Evolutionary conservation across 2,329 filamentous ascomycete genomes (phyloP).

Genomic region (Aspergillus sojae): DNA sequence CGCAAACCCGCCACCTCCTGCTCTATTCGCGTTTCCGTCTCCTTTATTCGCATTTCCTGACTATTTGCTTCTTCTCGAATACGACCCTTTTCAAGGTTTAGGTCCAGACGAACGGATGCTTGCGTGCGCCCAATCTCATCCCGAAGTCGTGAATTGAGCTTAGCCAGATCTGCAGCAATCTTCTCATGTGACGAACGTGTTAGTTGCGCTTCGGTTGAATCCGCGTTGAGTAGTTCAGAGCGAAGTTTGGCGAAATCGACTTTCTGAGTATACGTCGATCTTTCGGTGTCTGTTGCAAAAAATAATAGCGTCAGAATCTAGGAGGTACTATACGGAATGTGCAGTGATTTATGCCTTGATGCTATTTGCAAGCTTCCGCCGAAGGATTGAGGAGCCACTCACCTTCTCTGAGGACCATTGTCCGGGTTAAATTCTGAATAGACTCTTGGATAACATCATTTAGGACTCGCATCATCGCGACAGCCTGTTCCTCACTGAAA

Average conservation of each 20-base stretch:
- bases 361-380: background rate
- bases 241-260: slow-evolving; percentile 98
- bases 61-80: slow-evolving; percentile 95
- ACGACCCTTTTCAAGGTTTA: slow-evolving; percentile 94
- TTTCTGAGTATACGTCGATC: slow-evolving; percentile 73
- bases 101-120: slow-evolving; percentile 84
- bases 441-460: slow-evolving; percentile 98
- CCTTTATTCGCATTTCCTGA: slow-evolving; percentile 97
- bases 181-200: slow-evolving; percentile 90
- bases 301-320: background rate
- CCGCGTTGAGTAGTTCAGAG: slow-evolving; percentile 87
- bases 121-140: slow-evolving; percentile 96
- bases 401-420: slow-evolving; percentile 97
- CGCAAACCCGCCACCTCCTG: slow-evolving; percentile 89
- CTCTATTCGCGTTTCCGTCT: slow-evolving; percentile 98
- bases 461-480: slow-evolving; percentile 97
- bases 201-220: slow-evolving; percentile 85
- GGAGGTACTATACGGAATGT: slow-evolving; percentile 3
- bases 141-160: slow-evolving; percentile 82
- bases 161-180: slow-evolving; percentile 90
- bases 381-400: slow-evolving; percentile 40
- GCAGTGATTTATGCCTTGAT: background rate
- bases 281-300: slow-evolving; percentile 46
- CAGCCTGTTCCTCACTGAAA: slow-evolving; percentile 92
- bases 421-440: slow-evolving; percentile 95